A percentile compares a stretch with the other conserved stretches of the same genome.
These are phyloP conservation scores for Sistotremastrum suecicum DNA, from an alignment of 768 basidiomycete species.

Conservation along the genomic window DNA sequence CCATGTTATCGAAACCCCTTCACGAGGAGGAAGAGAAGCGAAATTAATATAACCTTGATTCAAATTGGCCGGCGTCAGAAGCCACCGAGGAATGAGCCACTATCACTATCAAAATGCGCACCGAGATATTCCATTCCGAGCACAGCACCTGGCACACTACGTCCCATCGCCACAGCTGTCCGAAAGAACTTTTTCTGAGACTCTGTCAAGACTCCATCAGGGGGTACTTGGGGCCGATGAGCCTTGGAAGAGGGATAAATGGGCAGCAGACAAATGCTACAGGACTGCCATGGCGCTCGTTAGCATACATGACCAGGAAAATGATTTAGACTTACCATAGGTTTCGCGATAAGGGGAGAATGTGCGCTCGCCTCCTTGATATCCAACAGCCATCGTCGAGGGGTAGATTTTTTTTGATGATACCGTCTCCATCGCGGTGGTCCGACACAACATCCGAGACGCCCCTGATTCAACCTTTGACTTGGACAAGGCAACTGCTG, in stretches of 20 bases:
- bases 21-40: background rate
- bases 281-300: conserved; percentile 5
- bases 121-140: background rate
- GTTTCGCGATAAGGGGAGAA: too few relatives aligned
- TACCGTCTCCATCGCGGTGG: too few relatives aligned
- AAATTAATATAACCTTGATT: conserved; percentile 1
- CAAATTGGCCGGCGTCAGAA: background rate
- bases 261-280: conserved; percentile 15
- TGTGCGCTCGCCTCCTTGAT: too few relatives aligned
- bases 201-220: conserved; percentile 8
- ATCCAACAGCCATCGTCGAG: too few relatives aligned
- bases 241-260: conserved; percentile 9
- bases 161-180: conserved; percentile 6
- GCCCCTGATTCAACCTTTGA: too few relatives aligned
- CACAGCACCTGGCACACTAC: background rate
- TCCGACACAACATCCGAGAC: too few relatives aligned
- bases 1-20: conserved; percentile 6
- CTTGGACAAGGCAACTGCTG: too few relatives aligned
- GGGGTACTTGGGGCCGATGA: conserved; percentile 6
- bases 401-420: too few relatives aligned
- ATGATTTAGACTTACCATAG: too few relatives aligned
- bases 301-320: too few relatives aligned
- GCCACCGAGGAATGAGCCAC: background rate
- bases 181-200: conserved; percentile 10
- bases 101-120: background rate